A percentile compares a stretch with the other conserved stretches of the same genome.
These are phyloP conservation scores for Amanita polypyramis DNA, from an alignment of 768 basidiomycete genomes.

Conservation along the genomic window DNA sequence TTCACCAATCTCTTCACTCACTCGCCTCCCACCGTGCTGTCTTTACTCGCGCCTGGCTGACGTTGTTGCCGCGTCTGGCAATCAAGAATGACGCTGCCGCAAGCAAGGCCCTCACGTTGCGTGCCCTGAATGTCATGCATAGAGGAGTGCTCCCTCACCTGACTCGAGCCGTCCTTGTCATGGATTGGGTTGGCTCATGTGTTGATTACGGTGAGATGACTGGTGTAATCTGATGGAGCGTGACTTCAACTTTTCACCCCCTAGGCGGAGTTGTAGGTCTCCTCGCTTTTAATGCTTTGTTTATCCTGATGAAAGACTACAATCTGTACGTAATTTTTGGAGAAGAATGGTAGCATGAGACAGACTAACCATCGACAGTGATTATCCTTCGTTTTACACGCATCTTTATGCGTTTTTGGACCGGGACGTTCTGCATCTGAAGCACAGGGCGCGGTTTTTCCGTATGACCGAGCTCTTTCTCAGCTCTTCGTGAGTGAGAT, in stretches of 20 bases:
- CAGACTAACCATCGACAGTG: conserved; percentile 34
- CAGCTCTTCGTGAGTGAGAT: conserved; percentile 67
- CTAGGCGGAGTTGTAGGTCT: conserved; percentile 78
- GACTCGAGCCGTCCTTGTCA: conserved; percentile 66
- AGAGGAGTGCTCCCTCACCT: conserved; percentile 75
- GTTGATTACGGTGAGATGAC: conserved; percentile 61
- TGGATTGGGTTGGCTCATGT: conserved; percentile 86
- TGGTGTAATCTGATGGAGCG: too few species aligned
- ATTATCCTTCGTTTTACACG: conserved; percentile 93
- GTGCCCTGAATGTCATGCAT: conserved; percentile 73
- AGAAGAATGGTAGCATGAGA: conserved; percentile 4
- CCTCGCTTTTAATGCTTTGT: conserved; percentile 85
- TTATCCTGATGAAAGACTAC: conserved; percentile 83
- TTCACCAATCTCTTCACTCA: conserved; percentile 71
- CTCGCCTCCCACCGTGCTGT: conserved; percentile 69
- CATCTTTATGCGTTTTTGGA: conserved; percentile 87
- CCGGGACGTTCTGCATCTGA: conserved; percentile 79
- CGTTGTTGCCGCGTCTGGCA: conserved; percentile 52
- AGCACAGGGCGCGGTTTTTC: conserved; percentile 92
- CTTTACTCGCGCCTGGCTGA: conserved; percentile 76
- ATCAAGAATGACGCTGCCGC: conserved; percentile 22
- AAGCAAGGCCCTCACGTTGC: conserved; percentile 33
- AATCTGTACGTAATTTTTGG: conserved; percentile 59
- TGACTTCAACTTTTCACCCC: too few species aligned
- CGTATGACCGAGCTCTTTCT: conserved; percentile 85